Evolutionary conservation across 2,329 filamentous ascomycete genomes (phyloP), one percentile per base, ranked within the genome.

Genomic region (Fusarium chuoi): DNA sequence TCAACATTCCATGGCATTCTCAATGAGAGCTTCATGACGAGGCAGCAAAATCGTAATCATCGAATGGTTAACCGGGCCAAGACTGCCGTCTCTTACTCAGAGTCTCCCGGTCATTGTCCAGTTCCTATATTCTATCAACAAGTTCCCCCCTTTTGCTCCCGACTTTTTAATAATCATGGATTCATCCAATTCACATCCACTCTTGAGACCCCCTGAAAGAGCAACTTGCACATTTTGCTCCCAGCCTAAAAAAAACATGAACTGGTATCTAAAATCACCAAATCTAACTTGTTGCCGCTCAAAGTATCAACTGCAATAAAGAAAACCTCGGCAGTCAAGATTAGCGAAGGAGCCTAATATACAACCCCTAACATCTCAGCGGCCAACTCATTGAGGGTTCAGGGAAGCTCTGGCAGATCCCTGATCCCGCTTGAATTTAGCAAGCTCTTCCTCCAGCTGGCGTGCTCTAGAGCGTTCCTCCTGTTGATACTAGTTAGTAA

Each of bases 371-470:
- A 51, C n/a, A 22, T 46, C 36, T 63, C 22, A 41, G 30, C 36
- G 36, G 38, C 22, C 20, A 33, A 28, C 62, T 73, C 62, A 79
- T 71, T 78, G 79, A 51, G 86, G 85, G 55, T 83, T 87, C 56
- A 85, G 72, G 9, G 85, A 82, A 68, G 80, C 84, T 76, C 84
- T 86, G 73, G 82, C 82, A 3, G 84, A 81, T 6, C 83, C 85
- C 36, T 82, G 81, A 15, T 81, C 80, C 62, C 84, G 84, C 74
- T 81, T 85, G 44, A 88, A 73, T 35, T 83, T 80, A 36, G 82
- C 78, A 36, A 89, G 75, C 77, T 89, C 87, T 62, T 89, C 87
- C 71, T 89, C 87, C 28, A 88, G 78, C 73, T 84, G 86, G 57
- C 87, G 82, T 63, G 83, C 81, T 72, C 81, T 84, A 65, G 79